Evolutionary conservation across 768 basidiomycete genomes (phyloP).

Genomic region (Kwoniella dendrophila): DNA sequence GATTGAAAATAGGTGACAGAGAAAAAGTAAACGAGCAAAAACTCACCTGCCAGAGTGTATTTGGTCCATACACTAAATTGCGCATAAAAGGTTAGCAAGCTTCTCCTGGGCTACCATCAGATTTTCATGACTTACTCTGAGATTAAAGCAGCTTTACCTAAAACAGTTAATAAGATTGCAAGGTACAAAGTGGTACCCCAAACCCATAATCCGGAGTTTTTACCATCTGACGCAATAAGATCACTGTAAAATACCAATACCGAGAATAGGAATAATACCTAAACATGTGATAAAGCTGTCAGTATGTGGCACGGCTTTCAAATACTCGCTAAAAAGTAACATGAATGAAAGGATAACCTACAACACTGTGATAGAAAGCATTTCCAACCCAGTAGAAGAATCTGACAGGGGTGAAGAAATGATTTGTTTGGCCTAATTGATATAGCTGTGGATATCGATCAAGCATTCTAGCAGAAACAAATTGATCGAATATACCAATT

Average conservation of each 20-base stretch:
- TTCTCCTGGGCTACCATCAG: neutral
- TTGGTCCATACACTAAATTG: constrained; percentile 90
- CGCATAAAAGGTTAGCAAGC: neutral
- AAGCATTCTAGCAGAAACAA: constrained; percentile 92
- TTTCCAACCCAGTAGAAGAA: constrained; percentile 57
- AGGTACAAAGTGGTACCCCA: constrained; percentile 98
- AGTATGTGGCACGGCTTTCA: neutral
- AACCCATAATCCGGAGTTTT: constrained; percentile 93
- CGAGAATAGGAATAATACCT: constrained; percentile 87
- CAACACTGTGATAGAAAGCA: constrained; percentile 56
- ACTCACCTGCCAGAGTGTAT: constrained; percentile 76
- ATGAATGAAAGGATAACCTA: constrained; percentile 26
- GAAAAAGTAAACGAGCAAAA: no score
- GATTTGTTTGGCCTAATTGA: constrained; percentile 88
- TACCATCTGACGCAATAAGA: constrained; percentile 74
- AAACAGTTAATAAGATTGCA: constrained; percentile 85
- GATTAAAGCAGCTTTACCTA: constrained; percentile 94
- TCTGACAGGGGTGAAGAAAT: constrained; percentile 62
- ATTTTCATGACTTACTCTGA: constrained; percentile 74
- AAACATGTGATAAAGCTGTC: neutral
- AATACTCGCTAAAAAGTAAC: neutral
- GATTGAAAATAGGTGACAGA: neutral
- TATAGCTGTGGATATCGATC: constrained; percentile 98
- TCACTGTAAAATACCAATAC: constrained; percentile 92
- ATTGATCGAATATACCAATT: constrained; percentile 97